Evolutionary conservation across 2,329 filamentous ascomycete genomes (phyloP), one percentile per base, ranked within the genome.

Genomic region (Endothia cerciana): DNA sequence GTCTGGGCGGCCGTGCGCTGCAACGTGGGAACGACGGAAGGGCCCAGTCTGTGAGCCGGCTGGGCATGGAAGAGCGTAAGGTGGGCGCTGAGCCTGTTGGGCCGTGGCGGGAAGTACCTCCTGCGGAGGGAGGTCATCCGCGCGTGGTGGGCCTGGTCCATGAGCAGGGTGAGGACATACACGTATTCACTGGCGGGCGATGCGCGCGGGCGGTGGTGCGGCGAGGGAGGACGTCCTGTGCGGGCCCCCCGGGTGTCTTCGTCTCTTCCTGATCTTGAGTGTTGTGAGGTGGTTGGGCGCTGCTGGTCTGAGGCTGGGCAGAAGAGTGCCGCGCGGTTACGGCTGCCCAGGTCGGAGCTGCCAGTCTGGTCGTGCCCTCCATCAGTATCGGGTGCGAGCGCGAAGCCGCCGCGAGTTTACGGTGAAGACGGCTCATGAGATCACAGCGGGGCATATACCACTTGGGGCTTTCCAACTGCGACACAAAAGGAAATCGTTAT

Each of bases 61-160:
- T 65, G 58, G 28, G 63, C 65, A 55, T 67, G 65, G 63, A 65
- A 67, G 43, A 67, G 45, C 11, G 59, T 67, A 22, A 67, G 63
- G 53, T 67, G 65, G 2, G 65, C 62, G 3, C 57, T 55, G n/a
- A 51, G 38, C 40, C 59, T 60, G 59, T 65, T 64, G 28, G 55
- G 38, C 43, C 56, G 65, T 1, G n/a, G 43, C 0, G 59, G 65
- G 43, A 65, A 67, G 59, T 67, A 60, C n/a, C 19, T 28, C 19
- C 33, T 51, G 17, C 59, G 62, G 5, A 67, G 65, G 28, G 65
- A 25, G 4, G 53, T 67, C 25, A 67, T 43, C 13, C 62, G 58
- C 11, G 49, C 49, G 25, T 64, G 60, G 13, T 65, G 65, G 43
- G 65, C 47, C 1, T 43, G 41, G 28, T 63, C 56, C 0, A 62